Percentiles rank a stretch among this genome's conserved stretches.
Conservation (phyloP, 108 stramenopile species). For the Cyclotella atomus region DNA sequence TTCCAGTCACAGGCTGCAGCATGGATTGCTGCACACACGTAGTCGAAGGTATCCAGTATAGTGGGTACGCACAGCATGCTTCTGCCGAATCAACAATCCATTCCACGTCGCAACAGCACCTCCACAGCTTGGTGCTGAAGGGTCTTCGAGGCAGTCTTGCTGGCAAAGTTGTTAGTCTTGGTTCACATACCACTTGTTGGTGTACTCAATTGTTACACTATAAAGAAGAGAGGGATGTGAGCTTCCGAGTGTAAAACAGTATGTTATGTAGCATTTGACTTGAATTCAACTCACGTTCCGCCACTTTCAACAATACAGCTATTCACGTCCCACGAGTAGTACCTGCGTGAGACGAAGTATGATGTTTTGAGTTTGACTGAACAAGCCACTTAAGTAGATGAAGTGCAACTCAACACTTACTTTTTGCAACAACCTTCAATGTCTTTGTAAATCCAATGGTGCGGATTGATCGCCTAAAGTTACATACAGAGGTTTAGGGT, state of each 20-base stretch:
- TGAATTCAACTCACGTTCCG: constrained; percentile 2
- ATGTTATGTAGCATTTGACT: neutral
- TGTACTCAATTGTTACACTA: neutral
- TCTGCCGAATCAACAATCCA: neutral
- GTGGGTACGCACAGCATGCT: neutral
- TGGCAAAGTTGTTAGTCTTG: constrained; percentile 1
- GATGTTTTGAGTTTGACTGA: neutral
- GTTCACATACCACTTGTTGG: constrained; percentile 7
- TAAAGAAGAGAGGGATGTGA: neutral
- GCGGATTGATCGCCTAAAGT: neutral
- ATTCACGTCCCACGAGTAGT: neutral
- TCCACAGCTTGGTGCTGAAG: neutral
- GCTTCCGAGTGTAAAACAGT: neutral
- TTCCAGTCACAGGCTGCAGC: neutral
- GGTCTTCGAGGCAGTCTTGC: constrained; percentile 4
- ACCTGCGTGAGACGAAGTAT: neutral
- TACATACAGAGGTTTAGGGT: neutral
- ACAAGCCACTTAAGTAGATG: neutral
- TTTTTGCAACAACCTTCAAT: neutral
- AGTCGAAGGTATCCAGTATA: constrained; percentile 1
- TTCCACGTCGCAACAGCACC: constrained; percentile 1
- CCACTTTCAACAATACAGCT: constrained; percentile 6
- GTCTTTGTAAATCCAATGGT: neutral
- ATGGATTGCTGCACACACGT: neutral
- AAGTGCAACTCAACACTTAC: neutral